Percentiles rank a stretch among this genome's conserved stretches.
Conservation (phyloP, 2,329 filamentous ascomycete genomes). For the Huntiella omanensis region DNA sequence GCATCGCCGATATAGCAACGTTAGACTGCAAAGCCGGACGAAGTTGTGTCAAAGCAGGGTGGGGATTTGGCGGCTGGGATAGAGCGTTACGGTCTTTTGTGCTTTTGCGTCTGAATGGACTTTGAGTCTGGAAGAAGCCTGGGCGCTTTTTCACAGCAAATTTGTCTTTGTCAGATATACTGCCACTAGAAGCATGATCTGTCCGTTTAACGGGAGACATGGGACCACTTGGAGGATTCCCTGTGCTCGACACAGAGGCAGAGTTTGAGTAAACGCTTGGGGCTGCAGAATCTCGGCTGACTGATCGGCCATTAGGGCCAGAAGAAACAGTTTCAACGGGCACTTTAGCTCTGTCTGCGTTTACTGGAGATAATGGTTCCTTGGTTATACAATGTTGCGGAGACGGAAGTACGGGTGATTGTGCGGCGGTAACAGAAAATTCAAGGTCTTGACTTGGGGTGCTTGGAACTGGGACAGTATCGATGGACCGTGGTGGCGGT, state of each 20-base stretch:
- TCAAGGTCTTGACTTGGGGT: too few species aligned
- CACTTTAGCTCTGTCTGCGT: slow-evolving; percentile 36
- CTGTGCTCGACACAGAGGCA: slow-evolving; percentile 73
- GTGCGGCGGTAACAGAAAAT: too few species aligned
- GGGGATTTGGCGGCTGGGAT: slow-evolving; percentile 5
- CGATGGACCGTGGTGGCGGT: neutral
- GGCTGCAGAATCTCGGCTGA: slow-evolving; percentile 57
- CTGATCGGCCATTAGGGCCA: slow-evolving; percentile 37
- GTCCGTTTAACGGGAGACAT: slow-evolving; percentile 52
- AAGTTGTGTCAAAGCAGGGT: slow-evolving; percentile 9
- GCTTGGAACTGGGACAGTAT: neutral
- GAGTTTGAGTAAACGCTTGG: slow-evolving; percentile 81
- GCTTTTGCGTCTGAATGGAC: slow-evolving; percentile 83
- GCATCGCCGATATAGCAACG: too few species aligned
- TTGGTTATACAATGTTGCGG: too few species aligned
- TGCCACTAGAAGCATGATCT: slow-evolving; percentile 23
- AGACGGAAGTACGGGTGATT: too few species aligned
- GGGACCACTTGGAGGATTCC: slow-evolving; percentile 49
- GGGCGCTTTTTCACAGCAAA: slow-evolving; percentile 53
- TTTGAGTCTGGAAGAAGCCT: slow-evolving; percentile 83
- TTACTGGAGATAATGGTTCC: too few species aligned
- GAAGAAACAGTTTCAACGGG: slow-evolving; percentile 28
- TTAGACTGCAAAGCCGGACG: too few species aligned
- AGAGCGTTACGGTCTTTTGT: slow-evolving; percentile 39
- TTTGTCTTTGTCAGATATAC: slow-evolving; percentile 49